Evolutionary conservation across 805 yeast genomes (phyloP), one percentile per base, ranked within the genome.

Genomic region (Ogataea trehalophila): DNA sequence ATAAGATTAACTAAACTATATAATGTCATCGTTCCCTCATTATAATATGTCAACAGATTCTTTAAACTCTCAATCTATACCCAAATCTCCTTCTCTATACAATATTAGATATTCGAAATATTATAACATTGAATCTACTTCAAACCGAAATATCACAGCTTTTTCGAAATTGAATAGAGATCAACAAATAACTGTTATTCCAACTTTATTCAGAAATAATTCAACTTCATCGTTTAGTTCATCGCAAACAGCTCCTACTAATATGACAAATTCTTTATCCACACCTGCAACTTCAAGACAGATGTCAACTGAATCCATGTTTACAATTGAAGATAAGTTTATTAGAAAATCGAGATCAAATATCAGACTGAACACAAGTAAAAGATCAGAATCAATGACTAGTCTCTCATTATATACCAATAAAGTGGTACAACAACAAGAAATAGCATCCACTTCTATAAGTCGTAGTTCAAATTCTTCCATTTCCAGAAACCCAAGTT

Each of bases 281-380:
- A 11, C 39, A 37, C 15, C 49, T 11, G 31, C 31, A 15, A 20
- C 53, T 18, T 65, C 66, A 13, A 56, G 76, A 50, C 63, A 62
- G 41, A 44, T 67, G 41, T 66, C 73, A 14, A 74, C 79, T 3
- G 75, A 66, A 16, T 64, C 68, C 17, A 58, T 76, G 43, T 47
- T 72, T 39, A 52, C 58, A 15, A 54, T 73, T 34, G 77, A 74
- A 26, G 62, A 61, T 26, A 67, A 63, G 49, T 74, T 77, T 51
- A 55, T 54, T n/a, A 68, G 68, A 45, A 69, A 67, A 47, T 51
- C 71, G 11, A 57, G 70, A 43, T 67, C 70, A 44, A 53, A 14
- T 53, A 54, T 46, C 14, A 43, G 51, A 46, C 18, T 53, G 36
- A 39, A 52, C 46, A 23, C 43, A 33, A 39, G 11, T 6, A 26